Evolutionary conservation across 1,139 yeast genomes (phyloP).

Genomic region (Candida sojae): DNA sequence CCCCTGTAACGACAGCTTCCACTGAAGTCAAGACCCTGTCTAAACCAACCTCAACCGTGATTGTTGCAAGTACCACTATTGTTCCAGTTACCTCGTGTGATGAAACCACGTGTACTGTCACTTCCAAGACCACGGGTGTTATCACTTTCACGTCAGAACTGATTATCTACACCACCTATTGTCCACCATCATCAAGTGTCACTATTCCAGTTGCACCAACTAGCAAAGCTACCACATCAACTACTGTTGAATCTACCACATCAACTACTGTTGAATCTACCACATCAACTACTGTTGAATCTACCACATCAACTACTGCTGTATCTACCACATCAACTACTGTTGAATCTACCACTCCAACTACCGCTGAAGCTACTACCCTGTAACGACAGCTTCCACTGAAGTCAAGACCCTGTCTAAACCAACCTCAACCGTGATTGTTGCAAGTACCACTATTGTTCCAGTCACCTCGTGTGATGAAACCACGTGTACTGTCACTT

Average conservation of each 20-base stretch:
- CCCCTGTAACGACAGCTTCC: slow-evolving; percentile 3
- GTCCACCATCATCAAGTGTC: slow-evolving; percentile 14
- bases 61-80: slow-evolving; percentile 18
- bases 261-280: not conserved
- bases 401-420: slow-evolving; percentile 3
- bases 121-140: slow-evolving; percentile 25
- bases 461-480: slow-evolving; percentile 24
- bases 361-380: too few species aligned
- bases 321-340: too few species aligned
- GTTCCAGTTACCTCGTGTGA: slow-evolving; percentile 24
- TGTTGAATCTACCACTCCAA: too few species aligned
- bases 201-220: slow-evolving; percentile 12
- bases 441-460: slow-evolving; percentile 17
- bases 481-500: slow-evolving; percentile 26
- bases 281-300: slow-evolving; percentile 14
- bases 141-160: slow-evolving; percentile 26
- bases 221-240: not conserved
- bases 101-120: slow-evolving; percentile 26
- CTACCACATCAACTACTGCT: slow-evolving; percentile 12
- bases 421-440: slow-evolving; percentile 11
- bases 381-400: slow-evolving; percentile 21
- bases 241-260: not conserved
- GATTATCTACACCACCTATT: slow-evolving; percentile 19
- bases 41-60: slow-evolving; percentile 5
- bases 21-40: not conserved